Evolutionary conservation across 2,329 filamentous ascomycete species (phyloP).

Genomic region (Rutstroemia sp.): DNA sequence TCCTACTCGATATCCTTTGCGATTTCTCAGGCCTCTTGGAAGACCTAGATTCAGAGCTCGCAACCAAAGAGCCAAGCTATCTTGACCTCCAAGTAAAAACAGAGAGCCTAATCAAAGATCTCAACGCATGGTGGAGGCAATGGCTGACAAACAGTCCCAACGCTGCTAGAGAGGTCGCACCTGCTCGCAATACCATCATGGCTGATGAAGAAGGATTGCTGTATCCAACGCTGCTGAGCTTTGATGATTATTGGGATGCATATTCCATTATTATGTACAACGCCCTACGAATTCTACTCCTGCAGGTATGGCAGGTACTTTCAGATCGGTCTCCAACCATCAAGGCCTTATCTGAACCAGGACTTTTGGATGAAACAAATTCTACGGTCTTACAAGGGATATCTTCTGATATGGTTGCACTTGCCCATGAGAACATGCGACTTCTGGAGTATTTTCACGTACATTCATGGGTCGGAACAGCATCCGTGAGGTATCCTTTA

Average conservation of each 20-base stretch:
- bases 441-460: slow-evolving; percentile 10
- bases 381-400: slow-evolving; percentile 7
- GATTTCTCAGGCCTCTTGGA: slow-evolving; percentile 3
- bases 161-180: neutral
- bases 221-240: slow-evolving; percentile 9
- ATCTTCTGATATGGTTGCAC: slow-evolving; percentile 7
- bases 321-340: neutral
- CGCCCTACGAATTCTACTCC: slow-evolving; percentile 10
- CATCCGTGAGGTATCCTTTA: slow-evolving; percentile 11
- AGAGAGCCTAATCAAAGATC: slow-evolving; percentile 3
- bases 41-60: neutral
- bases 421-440: slow-evolving; percentile 7
- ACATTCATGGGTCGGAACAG: slow-evolving; percentile 5
- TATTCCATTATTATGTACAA: slow-evolving; percentile 7
- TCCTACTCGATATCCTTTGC: slow-evolving; percentile 11
- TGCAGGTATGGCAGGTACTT: slow-evolving; percentile 8
- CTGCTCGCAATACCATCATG: neutral
- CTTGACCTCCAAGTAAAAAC: slow-evolving; percentile 4
- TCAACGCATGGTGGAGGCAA: slow-evolving; percentile 12
- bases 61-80: slow-evolving; percentile 1
- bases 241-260: slow-evolving; percentile 7
- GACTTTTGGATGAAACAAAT: slow-evolving; percentile 5
- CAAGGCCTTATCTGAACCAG: neutral
- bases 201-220: neutral
- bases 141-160: slow-evolving; percentile 4